Base-by-base conservation (phyloP, 306 rosid genomes). In the Quillaja saponaria region DNA sequence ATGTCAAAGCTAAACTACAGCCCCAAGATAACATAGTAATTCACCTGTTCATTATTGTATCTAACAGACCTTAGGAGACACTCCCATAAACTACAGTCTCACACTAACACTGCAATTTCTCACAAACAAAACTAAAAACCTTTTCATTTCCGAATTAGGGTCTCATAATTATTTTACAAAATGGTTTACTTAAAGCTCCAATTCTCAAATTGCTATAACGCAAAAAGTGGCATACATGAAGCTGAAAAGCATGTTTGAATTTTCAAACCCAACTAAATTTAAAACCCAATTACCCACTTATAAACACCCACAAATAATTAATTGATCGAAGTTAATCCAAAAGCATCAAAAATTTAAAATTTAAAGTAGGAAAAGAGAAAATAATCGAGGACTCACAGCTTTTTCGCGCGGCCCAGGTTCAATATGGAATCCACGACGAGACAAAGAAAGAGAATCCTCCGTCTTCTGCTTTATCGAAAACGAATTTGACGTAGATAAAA, bases 401-500 rank as follows among this genome's bases (percentile, higher is more conserved):
- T 84, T 81, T 78, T 88, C 94, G 51, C 98, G 98, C 38, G 83
- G 16, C 7, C 95, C 96, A 6, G 84, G 89, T 64, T 82, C 83
- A 74, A 81, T 44, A 63, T 92, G 98, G 71, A 63, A 83, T 73
- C 75, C 81, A 58, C 96, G 96, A 63, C 94, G 87, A 33, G 83
- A 46, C 35, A 58, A 72, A 33, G 86, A 73, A 31, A 71, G 55
- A 34, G 71, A 75, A 65, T 69, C 85, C 65, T 62, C 80, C 20
- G 75, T 13, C 33, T 78, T 72, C 86, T 81, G 82, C 14, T 72
- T 49, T n/a, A 20, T 5, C 51, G 37, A 49, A 60, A 21, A 44
- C 42, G 65, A 56, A 13, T 18, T 63, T 10, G 13, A 49, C 42
- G 44, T 20, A 48, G 52, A 67, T 49, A 61, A 28, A 6, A n/a